Conservation (phyloP, 2,329 filamentous ascomycete genomes). For the Onygenales sp. region DNA sequence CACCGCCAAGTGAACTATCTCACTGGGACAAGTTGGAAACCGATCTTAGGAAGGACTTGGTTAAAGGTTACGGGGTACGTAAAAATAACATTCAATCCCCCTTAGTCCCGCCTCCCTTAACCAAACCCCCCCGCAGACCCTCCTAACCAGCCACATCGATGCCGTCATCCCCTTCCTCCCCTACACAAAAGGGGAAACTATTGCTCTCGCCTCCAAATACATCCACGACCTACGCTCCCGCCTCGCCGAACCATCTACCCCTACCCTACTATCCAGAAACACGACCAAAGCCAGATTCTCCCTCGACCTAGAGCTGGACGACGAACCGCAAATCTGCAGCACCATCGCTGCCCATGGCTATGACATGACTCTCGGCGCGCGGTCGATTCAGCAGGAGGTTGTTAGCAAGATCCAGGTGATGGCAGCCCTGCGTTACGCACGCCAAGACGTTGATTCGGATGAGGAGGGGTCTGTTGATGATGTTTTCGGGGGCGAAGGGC, state of each 20-base stretch:
- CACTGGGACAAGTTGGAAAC: background rate
- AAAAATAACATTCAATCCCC: background rate
- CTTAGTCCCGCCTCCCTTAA: background rate
- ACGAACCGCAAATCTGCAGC: background rate
- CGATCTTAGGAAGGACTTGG: constrained; percentile 5
- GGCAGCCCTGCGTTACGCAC: constrained; percentile 2
- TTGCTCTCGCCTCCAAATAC: constrained; percentile 35
- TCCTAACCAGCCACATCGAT: constrained; percentile 35
- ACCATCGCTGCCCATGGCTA: constrained; percentile 1
- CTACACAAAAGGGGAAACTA: constrained; percentile 31
- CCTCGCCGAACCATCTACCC: background rate
- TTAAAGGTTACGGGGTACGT: constrained; percentile 5
- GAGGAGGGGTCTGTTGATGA: too few species aligned
- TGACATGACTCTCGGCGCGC: constrained; percentile 5
- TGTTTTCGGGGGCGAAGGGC: too few species aligned
- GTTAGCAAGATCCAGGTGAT: constrained; percentile 5
- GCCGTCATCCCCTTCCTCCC: constrained; percentile 35
- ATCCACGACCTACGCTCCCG: constrained; percentile 21
- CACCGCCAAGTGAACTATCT: too few species aligned
- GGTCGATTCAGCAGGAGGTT: constrained; percentile 7
- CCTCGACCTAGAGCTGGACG: constrained; percentile 4
- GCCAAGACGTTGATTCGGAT: too few species aligned
- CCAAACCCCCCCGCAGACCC: constrained; percentile 17
- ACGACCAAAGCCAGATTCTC: background rate
- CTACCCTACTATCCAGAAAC: background rate